These are phyloP conservation scores for Neltuma alba DNA, from an alignment of 306 rosid genomes.

Conservation along the genomic window DNA sequence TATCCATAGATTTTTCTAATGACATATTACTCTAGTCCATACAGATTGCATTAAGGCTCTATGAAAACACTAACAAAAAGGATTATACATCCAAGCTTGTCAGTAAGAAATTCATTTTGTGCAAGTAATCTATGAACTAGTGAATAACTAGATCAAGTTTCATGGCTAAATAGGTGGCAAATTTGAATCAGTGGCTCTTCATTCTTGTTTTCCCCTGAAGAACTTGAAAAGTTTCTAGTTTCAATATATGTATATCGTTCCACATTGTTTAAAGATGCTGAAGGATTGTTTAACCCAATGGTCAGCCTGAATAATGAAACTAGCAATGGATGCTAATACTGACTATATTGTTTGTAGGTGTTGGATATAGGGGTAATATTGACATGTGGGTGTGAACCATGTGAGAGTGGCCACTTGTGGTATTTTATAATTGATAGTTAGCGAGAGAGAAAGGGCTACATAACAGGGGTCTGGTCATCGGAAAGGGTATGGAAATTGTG, in stretches of 20 bases:
- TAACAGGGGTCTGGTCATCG: too few species aligned
- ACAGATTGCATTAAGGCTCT: neutral
- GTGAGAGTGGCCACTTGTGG: too few species aligned
- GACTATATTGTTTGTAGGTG: neutral
- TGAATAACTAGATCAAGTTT: constrained; percentile 10
- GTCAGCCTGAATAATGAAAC: constrained; percentile 6
- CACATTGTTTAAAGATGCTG: neutral
- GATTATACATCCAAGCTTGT: neutral
- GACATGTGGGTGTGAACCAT: too few species aligned
- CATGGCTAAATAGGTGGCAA: neutral
- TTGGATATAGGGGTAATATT: too few species aligned
- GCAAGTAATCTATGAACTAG: constrained; percentile 2
- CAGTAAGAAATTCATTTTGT: neutral
- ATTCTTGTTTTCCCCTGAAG: neutral
- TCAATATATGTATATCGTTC: neutral
- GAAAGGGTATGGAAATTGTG: too few species aligned
- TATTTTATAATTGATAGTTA: too few species aligned
- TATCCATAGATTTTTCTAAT: neutral
- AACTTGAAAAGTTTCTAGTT: neutral
- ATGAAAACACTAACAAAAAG: neutral
- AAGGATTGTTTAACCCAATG: neutral
- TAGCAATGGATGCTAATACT: constrained; percentile 3
- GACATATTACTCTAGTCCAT: neutral
- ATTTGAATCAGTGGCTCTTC: neutral
- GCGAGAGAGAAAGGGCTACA: too few species aligned